Percentiles rank a stretch among this genome's conserved stretches.
Evolutionary conservation across 2,329 filamentous ascomycete species (phyloP).

Genomic region (Didymella keratinophila): DNA sequence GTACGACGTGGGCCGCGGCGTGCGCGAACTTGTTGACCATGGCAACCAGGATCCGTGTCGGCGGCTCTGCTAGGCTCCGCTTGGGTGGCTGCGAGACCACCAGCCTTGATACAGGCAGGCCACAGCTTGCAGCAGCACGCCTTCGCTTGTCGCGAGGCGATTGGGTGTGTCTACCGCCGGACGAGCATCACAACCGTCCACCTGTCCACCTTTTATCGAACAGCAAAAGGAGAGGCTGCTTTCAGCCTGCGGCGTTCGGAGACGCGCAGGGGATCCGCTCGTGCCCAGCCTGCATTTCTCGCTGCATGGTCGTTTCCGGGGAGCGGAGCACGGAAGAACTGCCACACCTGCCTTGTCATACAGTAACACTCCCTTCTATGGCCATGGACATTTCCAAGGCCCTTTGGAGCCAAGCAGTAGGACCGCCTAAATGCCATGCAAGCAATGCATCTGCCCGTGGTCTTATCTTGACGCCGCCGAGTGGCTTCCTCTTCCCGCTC

Average conservation of each 20-base stretch:
- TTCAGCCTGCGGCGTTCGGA: conserved; percentile 25
- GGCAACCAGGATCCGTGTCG: conserved; percentile 22
- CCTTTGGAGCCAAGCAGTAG: not conserved
- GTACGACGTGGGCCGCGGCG: conserved; percentile 20
- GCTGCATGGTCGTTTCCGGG: conserved; percentile 9
- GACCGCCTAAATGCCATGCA: not conserved
- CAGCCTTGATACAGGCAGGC: conserved; percentile 1
- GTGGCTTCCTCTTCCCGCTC: conserved; percentile 7
- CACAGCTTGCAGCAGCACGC: conserved; percentile 5
- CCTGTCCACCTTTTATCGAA: not conserved
- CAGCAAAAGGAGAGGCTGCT: conserved; percentile 20
- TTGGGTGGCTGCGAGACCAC: conserved; percentile 3
- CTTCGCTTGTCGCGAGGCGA: conserved; percentile 4
- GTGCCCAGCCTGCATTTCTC: conserved; percentile 19
- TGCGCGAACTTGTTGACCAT: conserved; percentile 25
- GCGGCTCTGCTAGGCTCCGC: conserved; percentile 22
- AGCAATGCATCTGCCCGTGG: not conserved
- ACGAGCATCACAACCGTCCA: not conserved
- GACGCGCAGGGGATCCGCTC: conserved; percentile 23
- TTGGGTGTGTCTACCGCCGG: conserved; percentile 5
- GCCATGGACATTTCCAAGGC: conserved; percentile 1
- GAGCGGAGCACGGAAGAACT: conserved; percentile 7
- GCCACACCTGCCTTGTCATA: conserved; percentile 7
- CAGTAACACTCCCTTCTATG: conserved; percentile 2
- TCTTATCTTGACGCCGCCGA: not conserved